These are phyloP conservation scores for Amoebophrya sp. DNA, from an alignment of 169 alveolate genomes.

Conservation along the genomic window DNA sequence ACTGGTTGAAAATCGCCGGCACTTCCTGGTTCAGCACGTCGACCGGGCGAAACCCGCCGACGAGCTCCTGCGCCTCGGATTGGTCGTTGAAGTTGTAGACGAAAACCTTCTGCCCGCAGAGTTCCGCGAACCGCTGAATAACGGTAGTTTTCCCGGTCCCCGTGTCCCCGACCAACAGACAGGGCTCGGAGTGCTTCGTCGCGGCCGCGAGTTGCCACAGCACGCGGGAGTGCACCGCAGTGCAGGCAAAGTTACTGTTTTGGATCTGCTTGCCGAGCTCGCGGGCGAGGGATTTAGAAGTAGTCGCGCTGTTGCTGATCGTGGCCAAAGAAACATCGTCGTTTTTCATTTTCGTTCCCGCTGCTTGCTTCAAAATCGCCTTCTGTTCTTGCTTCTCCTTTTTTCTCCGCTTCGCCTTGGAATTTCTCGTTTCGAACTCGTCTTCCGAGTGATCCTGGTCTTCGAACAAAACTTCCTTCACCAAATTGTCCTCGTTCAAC, in stretches of 20 bases:
- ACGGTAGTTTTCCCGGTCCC: conserved; percentile 98
- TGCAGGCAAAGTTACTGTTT: conserved; percentile 43
- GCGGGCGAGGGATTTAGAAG: conserved; percentile 22
- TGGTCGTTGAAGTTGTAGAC: conserved; percentile 88
- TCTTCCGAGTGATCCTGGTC: too few species aligned
- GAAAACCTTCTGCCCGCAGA: conserved; percentile 67
- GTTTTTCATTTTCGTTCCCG: conserved; percentile 9
- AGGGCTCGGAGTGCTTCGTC: conserved; percentile 80
- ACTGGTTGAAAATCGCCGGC: conserved; percentile 18
- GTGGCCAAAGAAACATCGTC: conserved; percentile 22
- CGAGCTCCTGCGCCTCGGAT: conserved; percentile 80
- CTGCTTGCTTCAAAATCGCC: background rate
- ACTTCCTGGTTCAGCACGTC: conserved; percentile 34
- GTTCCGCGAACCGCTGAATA: conserved; percentile 79
- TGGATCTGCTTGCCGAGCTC: conserved; percentile 35
- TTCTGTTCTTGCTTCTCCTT: too few species aligned
- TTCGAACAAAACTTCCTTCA: background rate
- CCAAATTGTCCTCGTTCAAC: background rate
- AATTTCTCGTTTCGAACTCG: too few species aligned
- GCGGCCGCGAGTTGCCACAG: conserved; percentile 67
- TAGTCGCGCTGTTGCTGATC: conserved; percentile 28
- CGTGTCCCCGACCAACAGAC: conserved; percentile 96
- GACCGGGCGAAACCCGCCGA: conserved; percentile 70
- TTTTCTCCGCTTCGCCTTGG: background rate
- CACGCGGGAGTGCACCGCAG: conserved; percentile 63